A percentile compares a stretch with the other conserved stretches of the same genome.
Conservation (phyloP, 208 protist species). For the Trypanosoma conorhini region DNA sequence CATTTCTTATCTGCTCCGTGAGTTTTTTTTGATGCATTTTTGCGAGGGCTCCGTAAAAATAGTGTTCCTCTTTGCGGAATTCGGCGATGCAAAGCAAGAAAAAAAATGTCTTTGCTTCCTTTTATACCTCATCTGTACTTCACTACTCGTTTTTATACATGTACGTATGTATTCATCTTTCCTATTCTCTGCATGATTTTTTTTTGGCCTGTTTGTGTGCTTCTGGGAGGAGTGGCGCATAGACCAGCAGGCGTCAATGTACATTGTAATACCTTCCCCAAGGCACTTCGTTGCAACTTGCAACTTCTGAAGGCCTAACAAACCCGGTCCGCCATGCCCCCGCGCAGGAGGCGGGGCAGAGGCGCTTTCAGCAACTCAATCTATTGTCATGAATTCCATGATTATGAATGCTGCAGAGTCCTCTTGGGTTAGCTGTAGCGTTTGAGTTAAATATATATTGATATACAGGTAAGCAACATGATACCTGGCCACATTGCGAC, state of each 20-base stretch:
- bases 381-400: background rate
- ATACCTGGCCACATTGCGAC: too few species aligned
- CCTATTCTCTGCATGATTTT: constrained; percentile 11
- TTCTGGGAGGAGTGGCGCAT: background rate
- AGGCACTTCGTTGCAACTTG: background rate
- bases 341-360: too few species aligned
- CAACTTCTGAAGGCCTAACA: background rate
- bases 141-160: background rate
- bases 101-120: background rate
- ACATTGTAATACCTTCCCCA: background rate
- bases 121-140: background rate
- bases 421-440: background rate
- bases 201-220: constrained; percentile 19
- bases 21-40: constrained; percentile 11
- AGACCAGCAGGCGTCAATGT: too few species aligned
- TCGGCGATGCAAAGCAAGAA: too few species aligned
- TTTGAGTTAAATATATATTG: too few species aligned
- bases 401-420: background rate
- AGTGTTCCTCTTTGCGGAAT: too few species aligned
- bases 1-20: constrained; percentile 43
- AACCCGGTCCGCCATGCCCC: too few species aligned
- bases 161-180: constrained; percentile 13
- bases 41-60: too few species aligned
- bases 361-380: background rate
- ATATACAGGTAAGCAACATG: too few species aligned